A percentile compares a stretch with the other conserved stretches of the same genome.
Conservation (phyloP, 1,284 basidiomycete genomes). For the Ceratobasidium sp. region DNA sequence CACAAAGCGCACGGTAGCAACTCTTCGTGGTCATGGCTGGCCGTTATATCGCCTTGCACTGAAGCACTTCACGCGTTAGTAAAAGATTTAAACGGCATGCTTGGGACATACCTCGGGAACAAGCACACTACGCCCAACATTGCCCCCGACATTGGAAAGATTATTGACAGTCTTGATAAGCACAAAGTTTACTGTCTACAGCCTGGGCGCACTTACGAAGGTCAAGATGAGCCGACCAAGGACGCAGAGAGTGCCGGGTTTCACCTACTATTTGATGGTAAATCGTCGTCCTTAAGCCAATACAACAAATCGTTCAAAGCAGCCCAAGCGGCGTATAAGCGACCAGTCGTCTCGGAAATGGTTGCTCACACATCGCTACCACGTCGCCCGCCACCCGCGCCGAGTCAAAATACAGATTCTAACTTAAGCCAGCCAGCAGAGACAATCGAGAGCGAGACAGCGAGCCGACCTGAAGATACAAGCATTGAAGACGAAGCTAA, state of each 20-base stretch:
- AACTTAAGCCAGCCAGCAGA: too few species aligned
- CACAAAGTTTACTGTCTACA: background rate
- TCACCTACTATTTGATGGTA: background rate
- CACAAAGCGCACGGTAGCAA: conserved; percentile 17
- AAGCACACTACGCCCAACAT: conserved; percentile 4
- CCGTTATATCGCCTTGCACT: conserved; percentile 6
- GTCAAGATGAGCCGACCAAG: background rate
- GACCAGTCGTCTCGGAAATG: conserved; percentile 1
- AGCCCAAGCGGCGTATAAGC: background rate
- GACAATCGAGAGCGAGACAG: too few species aligned
- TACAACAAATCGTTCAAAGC: background rate
- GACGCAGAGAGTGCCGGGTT: background rate
- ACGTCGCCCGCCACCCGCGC: too few species aligned
- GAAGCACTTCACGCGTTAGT: conserved; percentile 1
- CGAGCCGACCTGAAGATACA: too few species aligned
- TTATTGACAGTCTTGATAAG: background rate
- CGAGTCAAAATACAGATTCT: too few species aligned
- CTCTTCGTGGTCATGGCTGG: conserved; percentile 3
- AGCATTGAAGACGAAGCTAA: too few species aligned
- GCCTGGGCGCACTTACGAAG: background rate
- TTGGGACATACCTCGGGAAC: background rate
- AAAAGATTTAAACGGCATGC: background rate
- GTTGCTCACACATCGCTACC: background rate
- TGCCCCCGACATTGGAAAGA: background rate
- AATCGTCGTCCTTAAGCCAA: background rate